Percentiles rank a stretch among this genome's conserved stretches.
These are phyloP conservation scores for Chlorokybus atmophyticus DNA, from an alignment of 139 green algal species.

Conservation along the genomic window DNA sequence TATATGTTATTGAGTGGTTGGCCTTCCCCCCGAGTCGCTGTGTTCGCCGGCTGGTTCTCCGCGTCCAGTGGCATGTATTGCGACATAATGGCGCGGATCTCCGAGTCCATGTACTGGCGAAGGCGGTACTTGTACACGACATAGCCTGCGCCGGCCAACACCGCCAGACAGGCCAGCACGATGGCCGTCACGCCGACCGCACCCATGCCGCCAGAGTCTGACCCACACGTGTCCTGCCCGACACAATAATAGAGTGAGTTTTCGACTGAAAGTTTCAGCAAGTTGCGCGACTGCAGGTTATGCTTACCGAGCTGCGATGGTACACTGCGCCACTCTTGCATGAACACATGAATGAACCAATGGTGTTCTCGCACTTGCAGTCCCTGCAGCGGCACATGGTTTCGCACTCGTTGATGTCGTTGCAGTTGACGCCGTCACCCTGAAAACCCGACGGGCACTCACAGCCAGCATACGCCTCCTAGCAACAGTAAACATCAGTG, in stretches of 20 bases:
- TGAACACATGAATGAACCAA: constrained; percentile 19
- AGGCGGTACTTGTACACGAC: constrained; percentile 25
- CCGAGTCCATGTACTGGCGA: constrained; percentile 34
- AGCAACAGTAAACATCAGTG: neutral
- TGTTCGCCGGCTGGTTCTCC: no score
- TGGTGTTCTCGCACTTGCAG: constrained; percentile 25
- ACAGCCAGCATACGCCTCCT: neutral
- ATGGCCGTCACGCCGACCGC: constrained; percentile 1
- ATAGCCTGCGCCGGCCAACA: constrained; percentile 18
- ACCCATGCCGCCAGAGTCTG: neutral
- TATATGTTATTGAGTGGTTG: no score
- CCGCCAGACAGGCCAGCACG: constrained; percentile 4
- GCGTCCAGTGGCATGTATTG: constrained; percentile 67
- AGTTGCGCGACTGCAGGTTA: neutral
- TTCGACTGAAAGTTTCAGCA: no score
- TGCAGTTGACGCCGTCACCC: constrained; percentile 11
- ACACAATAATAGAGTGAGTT: no score
- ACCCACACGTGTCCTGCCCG: no score
- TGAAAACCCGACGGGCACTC: constrained; percentile 9
- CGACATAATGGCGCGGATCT: constrained; percentile 62
- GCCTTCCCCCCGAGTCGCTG: no score
- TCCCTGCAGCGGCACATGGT: constrained; percentile 20
- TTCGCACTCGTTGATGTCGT: constrained; percentile 36
- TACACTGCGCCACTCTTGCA: constrained; percentile 18
- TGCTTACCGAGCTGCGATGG: no score